These are phyloP conservation scores for Claviceps fusiformis DNA, from an alignment of 2,329 filamentous ascomycete genomes.

Conservation along the genomic window DNA sequence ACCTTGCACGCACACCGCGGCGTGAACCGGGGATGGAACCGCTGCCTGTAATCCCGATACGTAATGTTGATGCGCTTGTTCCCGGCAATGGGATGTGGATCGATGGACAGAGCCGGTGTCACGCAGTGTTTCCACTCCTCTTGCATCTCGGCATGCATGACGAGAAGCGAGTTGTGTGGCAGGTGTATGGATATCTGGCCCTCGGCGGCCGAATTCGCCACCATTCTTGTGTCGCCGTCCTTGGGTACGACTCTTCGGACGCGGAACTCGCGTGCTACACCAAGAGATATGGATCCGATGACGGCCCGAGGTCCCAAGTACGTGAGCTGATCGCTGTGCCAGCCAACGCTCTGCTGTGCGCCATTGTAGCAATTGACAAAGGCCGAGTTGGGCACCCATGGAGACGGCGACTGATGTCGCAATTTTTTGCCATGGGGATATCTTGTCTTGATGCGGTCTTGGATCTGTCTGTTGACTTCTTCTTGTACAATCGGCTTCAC, in stretches of 20 bases:
- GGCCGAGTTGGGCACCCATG: conserved; percentile 77
- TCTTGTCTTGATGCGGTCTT: conserved; percentile 50
- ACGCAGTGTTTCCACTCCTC: conserved; percentile 93
- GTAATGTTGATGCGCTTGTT: conserved; percentile 85
- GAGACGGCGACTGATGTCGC: conserved; percentile 56
- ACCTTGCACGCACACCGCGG: conserved; percentile 66
- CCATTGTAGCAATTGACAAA: conserved; percentile 93
- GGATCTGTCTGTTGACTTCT: conserved; percentile 67
- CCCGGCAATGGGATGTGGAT: conserved; percentile 71
- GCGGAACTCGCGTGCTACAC: conserved; percentile 86
- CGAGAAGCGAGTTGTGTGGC: conserved; percentile 80
- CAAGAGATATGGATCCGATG: conserved; percentile 81
- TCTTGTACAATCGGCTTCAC: conserved; percentile 58
- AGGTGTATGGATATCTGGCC: conserved; percentile 89
- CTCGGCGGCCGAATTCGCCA: conserved; percentile 45
- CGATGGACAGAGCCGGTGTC: conserved; percentile 58
- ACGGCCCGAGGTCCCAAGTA: conserved; percentile 81
- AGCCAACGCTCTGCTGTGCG: conserved; percentile 70
- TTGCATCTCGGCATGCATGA: conserved; percentile 98
- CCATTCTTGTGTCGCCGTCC: conserved; percentile 24
- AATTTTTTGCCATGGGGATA: conserved; percentile 63
- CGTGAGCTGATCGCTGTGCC: conserved; percentile 83
- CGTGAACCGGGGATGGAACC: conserved; percentile 63
- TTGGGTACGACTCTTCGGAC: conserved; percentile 62
- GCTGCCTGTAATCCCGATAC: conserved; percentile 72